These are phyloP conservation scores for Penicillium sp. DNA, from an alignment of 2,329 filamentous ascomycete genomes.

Conservation along the genomic window DNA sequence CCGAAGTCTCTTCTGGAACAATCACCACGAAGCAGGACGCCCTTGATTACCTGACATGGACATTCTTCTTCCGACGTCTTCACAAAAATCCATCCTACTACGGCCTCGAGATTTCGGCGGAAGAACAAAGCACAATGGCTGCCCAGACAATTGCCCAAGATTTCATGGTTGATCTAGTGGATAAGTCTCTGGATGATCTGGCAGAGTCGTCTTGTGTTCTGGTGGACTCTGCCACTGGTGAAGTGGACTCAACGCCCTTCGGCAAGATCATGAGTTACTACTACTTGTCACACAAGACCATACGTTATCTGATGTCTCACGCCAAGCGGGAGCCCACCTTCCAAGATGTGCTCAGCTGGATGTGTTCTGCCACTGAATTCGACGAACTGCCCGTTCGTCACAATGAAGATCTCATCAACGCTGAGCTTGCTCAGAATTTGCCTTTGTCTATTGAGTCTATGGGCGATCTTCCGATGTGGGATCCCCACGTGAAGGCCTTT, in stretches of 20 bases:
- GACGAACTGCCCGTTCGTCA: conserved; percentile 96
- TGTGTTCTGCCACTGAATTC: conserved; percentile 91
- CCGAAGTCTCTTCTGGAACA: conserved; percentile 90
- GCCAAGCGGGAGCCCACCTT: conserved; percentile 76
- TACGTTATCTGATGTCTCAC: conserved; percentile 76
- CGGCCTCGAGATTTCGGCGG: conserved; percentile 86
- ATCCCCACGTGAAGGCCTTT: conserved; percentile 96
- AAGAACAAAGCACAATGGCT: conserved; percentile 83
- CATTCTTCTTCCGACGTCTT: conserved; percentile 95
- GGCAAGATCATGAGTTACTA: conserved; percentile 99
- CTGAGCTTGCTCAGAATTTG: conserved; percentile 78
- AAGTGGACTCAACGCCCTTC: conserved; percentile 84
- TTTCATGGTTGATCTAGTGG: conserved; percentile 91
- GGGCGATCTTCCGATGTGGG: conserved; percentile 84
- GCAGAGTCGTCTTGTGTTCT: conserved; percentile 81
- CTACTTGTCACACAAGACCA: conserved; percentile 93
- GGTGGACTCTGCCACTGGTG: conserved; percentile 74
- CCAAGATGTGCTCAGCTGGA: conserved; percentile 82
- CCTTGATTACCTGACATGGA: conserved; percentile 97
- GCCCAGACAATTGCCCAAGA: conserved; percentile 89
- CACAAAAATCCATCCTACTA: conserved; percentile 99
- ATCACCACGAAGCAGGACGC: conserved; percentile 95
- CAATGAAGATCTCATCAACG: conserved; percentile 97
- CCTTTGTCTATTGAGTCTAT: conserved; percentile 65
- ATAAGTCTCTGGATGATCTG: conserved; percentile 78